Base-by-base conservation (phyloP, 139 green algal genomes). In the Chlorokybus atmophyticus region DNA sequence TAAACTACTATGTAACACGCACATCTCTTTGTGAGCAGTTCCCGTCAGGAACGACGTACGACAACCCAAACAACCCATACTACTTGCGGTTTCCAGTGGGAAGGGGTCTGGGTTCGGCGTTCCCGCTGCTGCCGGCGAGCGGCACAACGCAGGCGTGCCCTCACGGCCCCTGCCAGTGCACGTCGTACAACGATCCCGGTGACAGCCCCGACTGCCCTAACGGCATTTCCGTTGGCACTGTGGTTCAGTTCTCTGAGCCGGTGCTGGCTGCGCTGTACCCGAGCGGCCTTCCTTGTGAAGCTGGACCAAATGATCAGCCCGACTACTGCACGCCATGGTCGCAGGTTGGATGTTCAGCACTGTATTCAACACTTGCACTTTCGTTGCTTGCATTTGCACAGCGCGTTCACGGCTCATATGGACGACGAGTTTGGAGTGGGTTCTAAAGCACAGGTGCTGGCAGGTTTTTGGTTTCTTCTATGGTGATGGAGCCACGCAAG, bases 131-230 rank as follows among this genome's bases (percentile, higher is more conserved):
- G 35, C 35, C 35, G 35, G 14, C 10, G 10, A 10, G 10, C 14
- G 35, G 35, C 35, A 10, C 10, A 44, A 44, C 10, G 35, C 6
- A n/a, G n/a, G n/a, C n/a, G n/a, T n/a, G n/a, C n/a, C n/a, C n/a
- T n/a, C n/a, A n/a, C n/a, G n/a, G n/a, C n/a, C n/a, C 27, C 17
- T n/a, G 50, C 8, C 27, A 41, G 23, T 57, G 50, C 50, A 30
- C 30, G 7, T 40, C 25, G 7, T 28, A 26, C 17, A 25, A 41
- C 4, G 50, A 57, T 41, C 19, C 50, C 4, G 50, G 50, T 21
- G 50, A 57, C 50, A 40, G 25, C 23, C 50, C 50, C n/a, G 40
- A 29, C 50, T 57, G 50, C 50, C 35, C 35, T 44, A 14, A 14
- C 14, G 35, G 35, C 10, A 44, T 10, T 14, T 14, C 35, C 35